Conservation (phyloP, 2,329 filamentous ascomycete genomes). For the Myotisia sp. region DNA sequence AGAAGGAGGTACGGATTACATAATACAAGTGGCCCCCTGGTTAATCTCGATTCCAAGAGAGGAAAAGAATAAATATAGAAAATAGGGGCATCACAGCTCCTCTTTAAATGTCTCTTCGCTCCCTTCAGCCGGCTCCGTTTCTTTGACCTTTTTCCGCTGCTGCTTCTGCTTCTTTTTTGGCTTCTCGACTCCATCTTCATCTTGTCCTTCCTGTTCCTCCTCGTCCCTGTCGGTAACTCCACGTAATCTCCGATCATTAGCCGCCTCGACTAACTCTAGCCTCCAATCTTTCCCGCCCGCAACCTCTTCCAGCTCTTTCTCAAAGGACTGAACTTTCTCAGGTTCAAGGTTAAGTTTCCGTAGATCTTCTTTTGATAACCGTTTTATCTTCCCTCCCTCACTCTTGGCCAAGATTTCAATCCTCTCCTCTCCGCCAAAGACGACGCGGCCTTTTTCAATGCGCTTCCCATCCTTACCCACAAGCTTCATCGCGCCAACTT, state of each 20-base stretch:
- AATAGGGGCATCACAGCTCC: neutral
- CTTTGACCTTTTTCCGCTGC: slow-evolving; percentile 9
- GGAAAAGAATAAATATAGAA: no score
- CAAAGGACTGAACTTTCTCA: slow-evolving; percentile 54
- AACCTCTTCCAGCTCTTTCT: slow-evolving; percentile 51
- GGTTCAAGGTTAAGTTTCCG: slow-evolving; percentile 52
- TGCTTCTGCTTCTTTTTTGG: slow-evolving; percentile 13
- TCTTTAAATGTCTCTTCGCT: no score
- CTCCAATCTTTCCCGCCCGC: slow-evolving; percentile 64
- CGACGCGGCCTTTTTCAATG: slow-evolving; percentile 45
- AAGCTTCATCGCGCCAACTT: slow-evolving; percentile 43
- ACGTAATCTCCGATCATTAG: slow-evolving; percentile 51
- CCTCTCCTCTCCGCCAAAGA: slow-evolving; percentile 36
- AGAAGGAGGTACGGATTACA: no score
- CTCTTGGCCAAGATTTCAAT: slow-evolving; percentile 38
- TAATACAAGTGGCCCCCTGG: no score
- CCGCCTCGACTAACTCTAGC: slow-evolving; percentile 61
- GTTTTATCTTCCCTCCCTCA: slow-evolving; percentile 47
- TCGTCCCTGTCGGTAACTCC: slow-evolving; percentile 53
- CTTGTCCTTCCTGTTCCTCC: slow-evolving; percentile 27
- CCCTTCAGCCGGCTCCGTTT: no score
- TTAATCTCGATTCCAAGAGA: no score
- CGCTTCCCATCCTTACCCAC: slow-evolving; percentile 42
- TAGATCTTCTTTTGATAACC: slow-evolving; percentile 52
- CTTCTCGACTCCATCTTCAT: slow-evolving; percentile 6